Conservation (phyloP, 257 asterid species). For the Marsdenia floribunda region DNA sequence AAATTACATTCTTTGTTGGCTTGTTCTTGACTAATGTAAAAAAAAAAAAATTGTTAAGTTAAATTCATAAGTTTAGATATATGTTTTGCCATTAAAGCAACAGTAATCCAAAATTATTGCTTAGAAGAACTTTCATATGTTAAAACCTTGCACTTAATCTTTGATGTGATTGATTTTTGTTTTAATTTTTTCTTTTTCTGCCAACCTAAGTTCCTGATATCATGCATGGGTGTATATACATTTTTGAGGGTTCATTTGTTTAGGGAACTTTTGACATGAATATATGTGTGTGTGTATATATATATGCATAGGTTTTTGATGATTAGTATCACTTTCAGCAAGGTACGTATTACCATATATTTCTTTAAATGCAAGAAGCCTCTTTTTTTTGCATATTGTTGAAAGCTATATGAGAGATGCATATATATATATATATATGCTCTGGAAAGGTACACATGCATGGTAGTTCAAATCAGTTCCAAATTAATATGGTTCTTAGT, state of each 20-base stretch:
- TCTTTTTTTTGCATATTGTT: constrained; percentile 1
- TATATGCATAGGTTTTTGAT: background rate
- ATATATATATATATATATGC: too few species aligned
- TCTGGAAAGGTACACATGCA: too few species aligned
- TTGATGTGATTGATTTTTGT: background rate
- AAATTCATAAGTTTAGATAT: background rate
- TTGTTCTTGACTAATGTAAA: constrained; percentile 2
- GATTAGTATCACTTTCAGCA: constrained; percentile 16
- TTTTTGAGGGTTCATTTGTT: background rate
- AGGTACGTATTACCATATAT: constrained; percentile 1
- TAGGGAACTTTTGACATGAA: constrained; percentile 6
- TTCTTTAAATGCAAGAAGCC: constrained; percentile 16
- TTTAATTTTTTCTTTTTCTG: background rate
- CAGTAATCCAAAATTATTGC: constrained; percentile 3
- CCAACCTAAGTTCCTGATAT: too few species aligned
- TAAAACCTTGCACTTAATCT: background rate
- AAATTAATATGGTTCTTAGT: too few species aligned
- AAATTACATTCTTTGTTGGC: constrained; percentile 5
- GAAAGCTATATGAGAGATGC: constrained; percentile 16
- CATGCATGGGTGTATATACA: background rate
- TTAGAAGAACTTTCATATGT: background rate
- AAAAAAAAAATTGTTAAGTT: background rate
- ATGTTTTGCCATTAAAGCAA: constrained; percentile 1
- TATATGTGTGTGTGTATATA: background rate
- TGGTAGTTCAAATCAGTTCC: too few species aligned